Percentiles rank a stretch among this genome's conserved stretches.
Evolutionary conservation across 164 flowering plant genomes (phyloP).

Genomic region (Piper longum): DNA sequence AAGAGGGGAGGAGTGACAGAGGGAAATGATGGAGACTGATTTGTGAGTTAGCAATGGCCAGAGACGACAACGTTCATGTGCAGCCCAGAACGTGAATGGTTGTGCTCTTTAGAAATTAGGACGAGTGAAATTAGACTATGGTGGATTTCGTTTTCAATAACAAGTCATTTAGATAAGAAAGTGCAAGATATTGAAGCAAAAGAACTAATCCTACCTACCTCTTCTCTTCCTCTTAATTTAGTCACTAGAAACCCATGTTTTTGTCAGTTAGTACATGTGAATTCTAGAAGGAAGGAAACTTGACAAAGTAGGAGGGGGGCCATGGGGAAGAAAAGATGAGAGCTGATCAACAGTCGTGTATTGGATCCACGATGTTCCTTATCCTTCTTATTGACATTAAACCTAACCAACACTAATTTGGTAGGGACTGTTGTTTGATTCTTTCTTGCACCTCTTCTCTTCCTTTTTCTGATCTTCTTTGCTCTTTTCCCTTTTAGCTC

Average conservation of each 20-base stretch:
- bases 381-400: not conserved
- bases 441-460: not conserved
- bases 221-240: not conserved
- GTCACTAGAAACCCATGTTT: conserved; percentile 1
- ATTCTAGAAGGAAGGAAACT: not conserved
- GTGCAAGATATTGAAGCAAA: not conserved
- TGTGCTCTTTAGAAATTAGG: no score
- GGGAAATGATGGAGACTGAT: not conserved
- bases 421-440: not conserved
- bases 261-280: conserved; percentile 6
- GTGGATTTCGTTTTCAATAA: not conserved
- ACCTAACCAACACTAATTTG: not conserved
- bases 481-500: not conserved
- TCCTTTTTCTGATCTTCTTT: not conserved
- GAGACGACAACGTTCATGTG: not conserved
- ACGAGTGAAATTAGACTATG: not conserved
- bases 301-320: not conserved
- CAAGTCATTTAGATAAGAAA: not conserved
- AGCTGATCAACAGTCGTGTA: not conserved
- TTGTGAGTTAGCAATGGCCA: not conserved
- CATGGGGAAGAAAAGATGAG: not conserved
- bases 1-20: not conserved
- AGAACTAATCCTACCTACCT: not conserved
- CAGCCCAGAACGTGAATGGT: not conserved
- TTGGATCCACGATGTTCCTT: not conserved